Evolutionary conservation across 345 rosid species (phyloP).

Genomic region (Eucalyptus grandis): DNA sequence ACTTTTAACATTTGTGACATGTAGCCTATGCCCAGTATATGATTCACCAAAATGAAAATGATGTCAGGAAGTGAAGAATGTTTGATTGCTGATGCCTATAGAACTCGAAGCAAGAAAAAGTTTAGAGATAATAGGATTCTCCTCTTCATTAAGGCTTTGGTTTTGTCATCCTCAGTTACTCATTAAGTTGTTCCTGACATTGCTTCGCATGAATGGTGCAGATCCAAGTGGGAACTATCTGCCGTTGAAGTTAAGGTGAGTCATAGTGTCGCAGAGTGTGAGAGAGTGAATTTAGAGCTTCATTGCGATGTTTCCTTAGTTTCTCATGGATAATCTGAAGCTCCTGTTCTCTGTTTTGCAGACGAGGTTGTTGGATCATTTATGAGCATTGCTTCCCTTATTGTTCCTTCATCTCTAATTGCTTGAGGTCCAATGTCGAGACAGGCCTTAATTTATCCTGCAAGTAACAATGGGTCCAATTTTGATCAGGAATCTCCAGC

Average conservation of each 20-base stretch:
- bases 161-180: neutral
- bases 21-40: neutral
- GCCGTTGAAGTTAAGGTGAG: slow-evolving; percentile 29
- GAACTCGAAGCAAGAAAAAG: neutral
- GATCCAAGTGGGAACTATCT: slow-evolving; percentile 32
- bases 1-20: neutral
- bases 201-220: neutral
- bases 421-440: neutral
- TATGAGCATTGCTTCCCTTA: neutral
- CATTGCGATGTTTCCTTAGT: neutral
- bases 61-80: neutral
- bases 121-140: neutral
- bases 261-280: neutral
- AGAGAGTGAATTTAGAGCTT: neutral
- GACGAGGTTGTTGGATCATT: slow-evolving; percentile 15
- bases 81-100: neutral
- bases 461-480: neutral
- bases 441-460: neutral
- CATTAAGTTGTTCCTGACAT: neutral
- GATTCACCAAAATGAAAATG: neutral
- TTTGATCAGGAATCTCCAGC: slow-evolving; percentile 19
- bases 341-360: slow-evolving; percentile 18
- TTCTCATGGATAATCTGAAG: neutral
- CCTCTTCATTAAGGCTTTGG: neutral
- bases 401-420: neutral